Conservation (phyloP, 1,284 basidiomycete genomes). For the Hymenochaete sp. region DNA sequence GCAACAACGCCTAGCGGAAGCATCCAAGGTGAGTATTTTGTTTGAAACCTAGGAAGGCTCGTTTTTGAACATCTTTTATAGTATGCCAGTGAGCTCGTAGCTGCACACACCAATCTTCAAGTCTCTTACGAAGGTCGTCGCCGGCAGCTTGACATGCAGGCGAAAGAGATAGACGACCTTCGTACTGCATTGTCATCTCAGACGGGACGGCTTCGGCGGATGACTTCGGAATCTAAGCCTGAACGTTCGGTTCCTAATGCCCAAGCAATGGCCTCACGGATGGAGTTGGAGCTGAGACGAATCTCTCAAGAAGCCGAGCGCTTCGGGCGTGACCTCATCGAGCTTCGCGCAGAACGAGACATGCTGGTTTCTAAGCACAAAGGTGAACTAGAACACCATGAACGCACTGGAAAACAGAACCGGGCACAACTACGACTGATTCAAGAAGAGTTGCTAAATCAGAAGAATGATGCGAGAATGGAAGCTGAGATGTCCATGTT, state of each 20-base stretch:
- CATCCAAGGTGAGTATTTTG: constrained; percentile 46
- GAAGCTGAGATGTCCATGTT: constrained; percentile 4
- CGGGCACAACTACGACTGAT: constrained; percentile 57
- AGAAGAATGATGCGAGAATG: neutral
- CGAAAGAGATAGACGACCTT: constrained; percentile 66
- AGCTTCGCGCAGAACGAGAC: constrained; percentile 58
- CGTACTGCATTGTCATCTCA: constrained; percentile 53
- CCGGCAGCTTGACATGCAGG: constrained; percentile 60
- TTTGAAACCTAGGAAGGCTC: neutral
- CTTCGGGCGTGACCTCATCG: constrained; percentile 66
- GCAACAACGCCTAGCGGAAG: constrained; percentile 53
- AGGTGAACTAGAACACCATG: constrained; percentile 43
- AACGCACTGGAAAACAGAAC: constrained; percentile 55
- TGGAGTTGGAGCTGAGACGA: constrained; percentile 63
- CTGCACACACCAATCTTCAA: constrained; percentile 50
- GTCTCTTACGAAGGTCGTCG: constrained; percentile 62
- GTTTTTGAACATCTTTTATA: constrained; percentile 22
- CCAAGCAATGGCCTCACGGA: constrained; percentile 38
- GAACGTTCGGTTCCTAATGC: constrained; percentile 34
- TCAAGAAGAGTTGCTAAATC: constrained; percentile 55
- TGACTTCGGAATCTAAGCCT: constrained; percentile 53
- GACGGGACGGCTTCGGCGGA: constrained; percentile 52
- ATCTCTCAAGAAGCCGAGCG: constrained; percentile 65
- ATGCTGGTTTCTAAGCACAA: constrained; percentile 44
- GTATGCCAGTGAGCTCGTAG: constrained; percentile 53